A percentile compares a stretch with the other conserved stretches of the same genome.
These are phyloP conservation scores for Ogataea neopini DNA, from an alignment of 805 yeast species.

Conservation along the genomic window DNA sequence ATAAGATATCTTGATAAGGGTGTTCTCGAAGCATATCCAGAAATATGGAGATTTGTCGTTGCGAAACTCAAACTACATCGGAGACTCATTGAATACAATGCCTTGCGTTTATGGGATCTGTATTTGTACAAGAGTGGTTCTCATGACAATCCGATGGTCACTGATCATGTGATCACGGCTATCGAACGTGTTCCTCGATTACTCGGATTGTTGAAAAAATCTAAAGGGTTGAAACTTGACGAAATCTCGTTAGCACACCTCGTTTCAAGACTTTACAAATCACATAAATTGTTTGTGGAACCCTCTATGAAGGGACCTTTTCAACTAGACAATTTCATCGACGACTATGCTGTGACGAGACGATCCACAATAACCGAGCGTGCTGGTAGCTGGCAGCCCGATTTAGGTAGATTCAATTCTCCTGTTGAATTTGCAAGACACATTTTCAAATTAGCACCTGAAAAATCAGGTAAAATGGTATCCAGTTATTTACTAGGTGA, in stretches of 20 bases:
- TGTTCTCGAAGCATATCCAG: conserved; percentile 29
- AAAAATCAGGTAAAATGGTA: conserved; percentile 24
- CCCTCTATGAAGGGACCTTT: conserved; percentile 12
- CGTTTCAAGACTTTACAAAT: conserved; percentile 30
- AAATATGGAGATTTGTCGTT: conserved; percentile 33
- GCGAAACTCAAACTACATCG: conserved; percentile 27
- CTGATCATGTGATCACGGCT: conserved; percentile 28
- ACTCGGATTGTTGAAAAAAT: conserved; percentile 15
- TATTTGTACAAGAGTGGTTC: conserved; percentile 16
- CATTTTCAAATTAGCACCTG: conserved; percentile 12
- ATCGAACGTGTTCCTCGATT: conserved; percentile 14
- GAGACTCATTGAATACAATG: conserved; percentile 16
- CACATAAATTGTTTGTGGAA: conserved; percentile 18
- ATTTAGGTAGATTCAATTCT: conserved; percentile 12
- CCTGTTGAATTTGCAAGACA: conserved; percentile 30
- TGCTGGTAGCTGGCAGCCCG: background rate
- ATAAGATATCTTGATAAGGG: conserved; percentile 21
- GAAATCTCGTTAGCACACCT: conserved; percentile 28
- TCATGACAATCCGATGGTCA: conserved; percentile 18
- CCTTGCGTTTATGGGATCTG: conserved; percentile 20
- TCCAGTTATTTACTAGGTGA: conserved; percentile 36
- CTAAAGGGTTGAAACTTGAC: conserved; percentile 23
- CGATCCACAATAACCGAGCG: conserved; percentile 9
- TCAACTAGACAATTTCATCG: conserved; percentile 14
- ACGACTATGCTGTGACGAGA: conserved; percentile 15